phyloP scores from a whole-genome alignment of 2,329 filamentous ascomycete species.

The Alternaria brassicae region DNA sequence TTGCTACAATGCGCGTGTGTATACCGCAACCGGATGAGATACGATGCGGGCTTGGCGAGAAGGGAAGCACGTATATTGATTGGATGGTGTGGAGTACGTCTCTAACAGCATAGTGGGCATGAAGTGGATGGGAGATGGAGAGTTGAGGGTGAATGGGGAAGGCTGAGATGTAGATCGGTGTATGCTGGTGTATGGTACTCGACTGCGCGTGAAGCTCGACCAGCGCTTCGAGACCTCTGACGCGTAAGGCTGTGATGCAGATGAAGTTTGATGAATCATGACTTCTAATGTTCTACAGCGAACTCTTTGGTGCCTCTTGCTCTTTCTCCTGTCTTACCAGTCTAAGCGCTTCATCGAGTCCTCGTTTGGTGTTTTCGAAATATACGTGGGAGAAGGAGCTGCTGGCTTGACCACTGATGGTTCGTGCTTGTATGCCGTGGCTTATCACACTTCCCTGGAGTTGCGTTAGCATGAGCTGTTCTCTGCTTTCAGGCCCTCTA shows the following conservation, averaged over 20 bases:
- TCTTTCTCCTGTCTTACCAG: slow-evolving; percentile 40
- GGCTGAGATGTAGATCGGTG: neutral
- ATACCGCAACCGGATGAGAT: neutral
- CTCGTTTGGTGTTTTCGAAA: slow-evolving; percentile 44
- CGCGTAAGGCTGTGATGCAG: neutral
- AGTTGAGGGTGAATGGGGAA: neutral
- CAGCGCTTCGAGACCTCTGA: neutral
- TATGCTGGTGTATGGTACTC: neutral
- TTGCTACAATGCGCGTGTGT: neutral
- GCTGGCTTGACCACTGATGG: slow-evolving; percentile 47
- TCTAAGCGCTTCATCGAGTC: slow-evolving; percentile 38
- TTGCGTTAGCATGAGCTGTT: neutral
- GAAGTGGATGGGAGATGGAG: neutral
- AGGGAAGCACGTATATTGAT: neutral
- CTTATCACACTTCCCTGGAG: slow-evolving; percentile 43
- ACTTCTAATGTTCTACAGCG: slow-evolving; percentile 19
- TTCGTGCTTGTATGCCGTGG: slow-evolving; percentile 47
- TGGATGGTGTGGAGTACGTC: neutral
- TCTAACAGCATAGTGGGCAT: neutral
- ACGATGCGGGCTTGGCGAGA: slow-evolving; percentile 1
- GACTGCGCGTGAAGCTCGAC: neutral
- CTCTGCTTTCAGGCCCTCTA: neutral
- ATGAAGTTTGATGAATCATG: neutral
- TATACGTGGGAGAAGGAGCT: slow-evolving; percentile 48
- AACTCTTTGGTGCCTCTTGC: slow-evolving; percentile 33